These are phyloP conservation scores for Sclerotinia nivalis DNA, from an alignment of 2,329 filamentous ascomycete species.

Conservation along the genomic window DNA sequence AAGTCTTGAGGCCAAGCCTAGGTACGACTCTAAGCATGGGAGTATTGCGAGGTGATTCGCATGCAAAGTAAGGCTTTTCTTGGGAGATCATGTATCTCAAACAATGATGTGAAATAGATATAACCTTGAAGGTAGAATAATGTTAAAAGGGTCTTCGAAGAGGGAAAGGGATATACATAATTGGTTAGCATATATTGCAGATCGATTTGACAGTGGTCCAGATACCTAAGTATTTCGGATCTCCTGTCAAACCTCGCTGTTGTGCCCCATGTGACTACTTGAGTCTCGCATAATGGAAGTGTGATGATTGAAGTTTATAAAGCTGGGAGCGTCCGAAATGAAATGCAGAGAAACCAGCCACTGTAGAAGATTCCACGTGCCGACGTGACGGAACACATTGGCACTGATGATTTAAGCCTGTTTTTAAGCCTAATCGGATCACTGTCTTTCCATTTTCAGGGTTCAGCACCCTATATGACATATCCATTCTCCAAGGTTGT, in stretches of 20 bases:
- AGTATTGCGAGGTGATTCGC: background rate
- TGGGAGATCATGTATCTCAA: background rate
- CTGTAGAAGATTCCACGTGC: too few species aligned
- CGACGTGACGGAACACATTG: too few species aligned
- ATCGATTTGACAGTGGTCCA: background rate
- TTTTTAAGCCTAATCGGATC: too few species aligned
- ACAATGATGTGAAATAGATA: background rate
- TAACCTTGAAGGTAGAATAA: background rate
- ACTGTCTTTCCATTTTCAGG: too few species aligned
- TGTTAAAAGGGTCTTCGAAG: background rate
- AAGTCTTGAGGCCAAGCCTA: background rate
- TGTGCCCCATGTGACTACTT: background rate
- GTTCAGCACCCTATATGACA: too few species aligned
- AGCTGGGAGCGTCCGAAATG: background rate
- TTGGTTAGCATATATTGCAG: too few species aligned
- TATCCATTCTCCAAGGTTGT: too few species aligned
- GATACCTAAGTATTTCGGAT: background rate
- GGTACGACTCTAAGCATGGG: background rate
- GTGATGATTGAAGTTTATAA: background rate
- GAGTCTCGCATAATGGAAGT: background rate
- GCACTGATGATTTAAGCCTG: too few species aligned
- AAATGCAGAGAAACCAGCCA: background rate
- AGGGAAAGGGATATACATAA: too few species aligned
- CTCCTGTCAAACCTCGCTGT: background rate
- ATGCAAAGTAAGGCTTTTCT: background rate